Percentiles rank a stretch among this genome's conserved stretches.
phyloP scores from a whole-genome alignment of 441 rosid species.

The Corymbia citriodora region DNA sequence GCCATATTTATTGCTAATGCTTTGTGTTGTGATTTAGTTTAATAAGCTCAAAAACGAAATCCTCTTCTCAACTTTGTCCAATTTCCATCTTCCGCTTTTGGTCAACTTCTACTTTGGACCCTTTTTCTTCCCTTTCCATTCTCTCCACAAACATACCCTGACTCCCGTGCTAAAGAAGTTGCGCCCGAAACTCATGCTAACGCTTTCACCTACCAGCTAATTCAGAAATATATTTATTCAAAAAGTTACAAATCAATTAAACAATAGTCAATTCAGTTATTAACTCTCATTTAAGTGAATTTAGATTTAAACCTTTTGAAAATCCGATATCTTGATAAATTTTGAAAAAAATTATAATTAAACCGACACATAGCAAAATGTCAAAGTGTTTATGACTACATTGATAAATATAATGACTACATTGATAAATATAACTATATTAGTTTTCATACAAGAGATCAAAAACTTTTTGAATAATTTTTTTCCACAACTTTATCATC shows the following conservation, averaged over 20 bases:
- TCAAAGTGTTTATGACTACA: background rate
- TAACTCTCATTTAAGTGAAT: too few species aligned
- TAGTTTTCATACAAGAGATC: too few species aligned
- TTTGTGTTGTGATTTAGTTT: background rate
- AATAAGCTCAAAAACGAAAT: background rate
- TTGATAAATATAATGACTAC: background rate
- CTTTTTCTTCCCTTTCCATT: background rate
- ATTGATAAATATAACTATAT: background rate
- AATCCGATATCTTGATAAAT: too few species aligned
- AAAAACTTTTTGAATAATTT: background rate
- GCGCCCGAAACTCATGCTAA: background rate
- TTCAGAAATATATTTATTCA: too few species aligned
- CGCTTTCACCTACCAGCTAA: background rate
- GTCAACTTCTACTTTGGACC: background rate
- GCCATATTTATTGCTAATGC: background rate
- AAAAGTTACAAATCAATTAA: too few species aligned
- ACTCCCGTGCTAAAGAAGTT: background rate
- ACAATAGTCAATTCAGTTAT: too few species aligned
- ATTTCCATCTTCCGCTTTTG: background rate
- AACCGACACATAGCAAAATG: too few species aligned
- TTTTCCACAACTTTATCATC: background rate
- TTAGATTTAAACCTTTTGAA: background rate
- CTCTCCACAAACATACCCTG: background rate
- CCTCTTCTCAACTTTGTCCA: background rate
- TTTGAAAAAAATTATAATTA: too few species aligned